phyloP scores from a whole-genome alignment of 768 basidiomycete species.

The Lentinus tigrinus region DNA sequence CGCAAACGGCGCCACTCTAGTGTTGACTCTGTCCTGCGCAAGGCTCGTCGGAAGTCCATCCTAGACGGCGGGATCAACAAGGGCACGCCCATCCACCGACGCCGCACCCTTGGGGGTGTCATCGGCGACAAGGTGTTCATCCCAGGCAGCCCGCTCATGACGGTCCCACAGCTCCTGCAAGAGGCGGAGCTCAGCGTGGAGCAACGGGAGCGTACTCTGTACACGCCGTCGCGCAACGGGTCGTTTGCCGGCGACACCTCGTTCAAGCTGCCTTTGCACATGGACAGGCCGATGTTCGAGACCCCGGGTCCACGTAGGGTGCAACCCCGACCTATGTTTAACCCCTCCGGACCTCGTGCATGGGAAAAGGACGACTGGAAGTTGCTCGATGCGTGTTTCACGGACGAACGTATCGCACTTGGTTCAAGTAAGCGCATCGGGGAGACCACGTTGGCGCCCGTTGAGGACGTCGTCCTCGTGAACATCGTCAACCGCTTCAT shows the following conservation, averaged over 20 bases:
- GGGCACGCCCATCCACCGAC: slow-evolving; percentile 10
- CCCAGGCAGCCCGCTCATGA: slow-evolving; percentile 51
- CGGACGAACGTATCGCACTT: slow-evolving; percentile 60
- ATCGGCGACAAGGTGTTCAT: slow-evolving; percentile 51
- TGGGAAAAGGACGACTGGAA: slow-evolving; percentile 86
- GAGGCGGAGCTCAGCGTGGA: slow-evolving; percentile 53
- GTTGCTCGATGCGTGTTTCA: slow-evolving; percentile 72
- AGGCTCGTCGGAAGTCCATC: slow-evolving; percentile 35
- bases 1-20: slow-evolving; percentile 18
- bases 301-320: slow-evolving; percentile 8
- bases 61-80: slow-evolving; percentile 33
- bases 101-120: slow-evolving; percentile 40
- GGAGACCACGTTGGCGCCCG: slow-evolving; percentile 44
- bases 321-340: slow-evolving; percentile 5
- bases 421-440: slow-evolving; percentile 33
- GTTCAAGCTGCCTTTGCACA: background rate
- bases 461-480: slow-evolving; percentile 51
- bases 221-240: slow-evolving; percentile 12
- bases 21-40: slow-evolving; percentile 20
- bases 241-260: background rate
- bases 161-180: slow-evolving; percentile 53
- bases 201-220: slow-evolving; percentile 13
- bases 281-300: slow-evolving; percentile 9
- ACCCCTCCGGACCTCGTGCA: slow-evolving; percentile 24
- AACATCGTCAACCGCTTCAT: slow-evolving; percentile 64